Evolutionary conservation across 768 basidiomycete genomes (phyloP).

Genomic region (Russula abietina): DNA sequence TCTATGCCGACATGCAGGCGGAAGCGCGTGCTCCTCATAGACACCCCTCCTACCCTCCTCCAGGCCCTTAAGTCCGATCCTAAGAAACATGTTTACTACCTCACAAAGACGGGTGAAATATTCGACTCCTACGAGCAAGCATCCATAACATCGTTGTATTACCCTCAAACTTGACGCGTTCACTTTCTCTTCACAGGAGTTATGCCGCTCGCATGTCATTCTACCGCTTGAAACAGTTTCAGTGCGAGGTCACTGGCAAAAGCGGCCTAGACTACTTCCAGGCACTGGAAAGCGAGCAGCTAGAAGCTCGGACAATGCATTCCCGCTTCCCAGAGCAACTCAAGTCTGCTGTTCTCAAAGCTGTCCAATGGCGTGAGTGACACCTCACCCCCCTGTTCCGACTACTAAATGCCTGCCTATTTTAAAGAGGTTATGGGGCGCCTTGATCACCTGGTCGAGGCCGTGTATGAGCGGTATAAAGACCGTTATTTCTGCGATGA

Average conservation of each 20-base stretch:
- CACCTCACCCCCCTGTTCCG: slow-evolving; percentile 22
- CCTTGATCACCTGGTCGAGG: slow-evolving; percentile 90
- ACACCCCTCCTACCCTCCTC: slow-evolving; percentile 67
- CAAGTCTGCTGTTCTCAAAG: slow-evolving; percentile 83
- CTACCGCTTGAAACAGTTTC: slow-evolving; percentile 90
- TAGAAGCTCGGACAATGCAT: slow-evolving; percentile 85
- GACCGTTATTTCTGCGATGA: slow-evolving; percentile 91
- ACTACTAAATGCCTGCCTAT: slow-evolving; percentile 20
- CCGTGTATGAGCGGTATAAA: slow-evolving; percentile 92
- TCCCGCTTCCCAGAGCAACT: slow-evolving; percentile 88
- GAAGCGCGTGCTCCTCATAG: slow-evolving; percentile 84
- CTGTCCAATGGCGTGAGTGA: slow-evolving; percentile 94
- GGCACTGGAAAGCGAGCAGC: slow-evolving; percentile 85
- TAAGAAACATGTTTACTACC: slow-evolving; percentile 78
- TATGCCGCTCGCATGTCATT: slow-evolving; percentile 92
- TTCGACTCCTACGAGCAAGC: slow-evolving; percentile 94
- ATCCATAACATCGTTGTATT: slow-evolving; percentile 28
- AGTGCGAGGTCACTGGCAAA: slow-evolving; percentile 96
- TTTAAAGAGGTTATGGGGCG: slow-evolving; percentile 90
- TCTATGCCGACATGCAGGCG: slow-evolving; percentile 83
- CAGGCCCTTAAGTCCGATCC: slow-evolving; percentile 58
- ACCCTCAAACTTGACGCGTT: slow-evolving; percentile 25
- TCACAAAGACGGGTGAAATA: slow-evolving; percentile 93
- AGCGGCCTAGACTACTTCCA: slow-evolving; percentile 91
- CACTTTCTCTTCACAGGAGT: slow-evolving; percentile 38